phyloP scores from a whole-genome alignment of 306 rosid species.

The Castanospermum australe region DNA sequence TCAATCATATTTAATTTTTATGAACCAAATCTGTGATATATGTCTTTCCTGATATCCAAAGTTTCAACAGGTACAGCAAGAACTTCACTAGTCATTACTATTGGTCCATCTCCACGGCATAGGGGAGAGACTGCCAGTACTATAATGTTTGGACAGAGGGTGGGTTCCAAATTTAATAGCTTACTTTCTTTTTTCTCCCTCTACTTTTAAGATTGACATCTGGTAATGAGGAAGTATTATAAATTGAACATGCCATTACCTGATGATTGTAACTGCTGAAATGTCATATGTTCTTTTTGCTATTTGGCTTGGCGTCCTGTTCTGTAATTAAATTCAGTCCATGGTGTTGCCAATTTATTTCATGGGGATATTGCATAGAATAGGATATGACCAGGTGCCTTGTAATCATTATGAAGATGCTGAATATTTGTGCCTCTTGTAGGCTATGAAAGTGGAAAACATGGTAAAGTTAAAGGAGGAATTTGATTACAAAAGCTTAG shows the following conservation, averaged over 20 bases:
- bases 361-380: slow-evolving; percentile 10
- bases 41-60: slow-evolving; percentile 33
- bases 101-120: slow-evolving; percentile 96
- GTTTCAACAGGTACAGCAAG: slow-evolving; percentile 86
- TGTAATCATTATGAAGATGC: slow-evolving; percentile 28
- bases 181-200: slow-evolving; percentile 9
- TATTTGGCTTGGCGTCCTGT: slow-evolving; percentile 14
- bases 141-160: slow-evolving; percentile 98
- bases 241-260: not conserved
- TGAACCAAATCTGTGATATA: slow-evolving; percentile 9
- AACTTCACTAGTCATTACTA: slow-evolving; percentile 88
- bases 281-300: slow-evolving; percentile 12
- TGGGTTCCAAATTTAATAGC: slow-evolving; percentile 39
- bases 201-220: not conserved
- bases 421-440: slow-evolving; percentile 27
- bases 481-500: slow-evolving; percentile 93
- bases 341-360: not conserved
- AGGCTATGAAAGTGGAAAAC: slow-evolving; percentile 99
- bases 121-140: slow-evolving; percentile 99
- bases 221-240: not conserved
- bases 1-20: not conserved
- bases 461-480: slow-evolving; percentile 96
- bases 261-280: not conserved
- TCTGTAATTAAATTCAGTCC: slow-evolving; percentile 9
- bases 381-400: slow-evolving; percentile 14